A percentile compares a stretch with the other conserved stretches of the same genome.
phyloP scores from a whole-genome alignment of 2,329 filamentous ascomycete species.

The Colletotrichum lupini region DNA sequence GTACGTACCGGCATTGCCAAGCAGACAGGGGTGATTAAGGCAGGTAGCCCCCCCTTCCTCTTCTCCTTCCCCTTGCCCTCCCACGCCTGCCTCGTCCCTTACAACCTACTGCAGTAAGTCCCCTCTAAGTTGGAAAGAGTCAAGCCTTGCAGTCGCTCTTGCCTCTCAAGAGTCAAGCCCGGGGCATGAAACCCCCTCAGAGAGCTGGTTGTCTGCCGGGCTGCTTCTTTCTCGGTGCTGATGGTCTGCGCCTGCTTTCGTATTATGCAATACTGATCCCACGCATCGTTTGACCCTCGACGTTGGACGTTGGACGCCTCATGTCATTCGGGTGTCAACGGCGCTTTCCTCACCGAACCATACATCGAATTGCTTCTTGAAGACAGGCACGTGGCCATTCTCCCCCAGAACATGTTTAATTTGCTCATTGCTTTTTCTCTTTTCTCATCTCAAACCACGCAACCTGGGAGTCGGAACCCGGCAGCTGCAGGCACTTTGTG shows the following conservation, averaged over 20 bases:
- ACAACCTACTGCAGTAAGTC: too few relatives aligned
- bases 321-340: not conserved
- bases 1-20: not conserved
- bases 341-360: not conserved
- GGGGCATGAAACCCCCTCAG: not conserved
- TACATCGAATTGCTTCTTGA: conserved; percentile 4
- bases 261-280: not conserved
- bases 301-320: not conserved
- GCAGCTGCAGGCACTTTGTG: not conserved
- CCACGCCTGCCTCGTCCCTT: not conserved
- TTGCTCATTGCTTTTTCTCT: not conserved
- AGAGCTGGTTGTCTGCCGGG: not conserved
- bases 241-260: not conserved
- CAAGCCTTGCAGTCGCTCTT: not conserved
- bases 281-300: not conserved
- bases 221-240: not conserved
- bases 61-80: not conserved
- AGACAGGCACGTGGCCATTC: conserved; percentile 11
- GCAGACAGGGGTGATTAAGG: not conserved
- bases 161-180: not conserved
- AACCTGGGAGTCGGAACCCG: conserved; percentile 10
- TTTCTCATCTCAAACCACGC: not conserved
- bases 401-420: not conserved
- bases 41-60: not conserved
- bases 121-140: not conserved